Percentiles rank a stretch among this genome's conserved stretches.
phyloP scores from a whole-genome alignment of 2,329 filamentous ascomycete genomes.

The Orbilia quercus region DNA sequence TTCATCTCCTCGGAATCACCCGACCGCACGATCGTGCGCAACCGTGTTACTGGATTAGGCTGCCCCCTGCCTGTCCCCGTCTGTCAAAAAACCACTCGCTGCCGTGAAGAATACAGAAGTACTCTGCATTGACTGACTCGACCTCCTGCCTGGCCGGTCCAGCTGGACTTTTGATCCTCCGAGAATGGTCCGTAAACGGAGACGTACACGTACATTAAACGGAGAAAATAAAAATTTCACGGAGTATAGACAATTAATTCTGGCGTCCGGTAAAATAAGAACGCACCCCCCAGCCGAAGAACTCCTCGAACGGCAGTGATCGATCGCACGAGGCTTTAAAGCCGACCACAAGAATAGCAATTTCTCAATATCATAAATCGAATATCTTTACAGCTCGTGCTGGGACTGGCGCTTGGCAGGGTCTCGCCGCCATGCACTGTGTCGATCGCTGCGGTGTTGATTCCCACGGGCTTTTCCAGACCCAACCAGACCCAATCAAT shows the following conservation, averaged over 20 bases:
- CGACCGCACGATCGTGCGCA: conserved; percentile 6
- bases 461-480: conserved; percentile 16
- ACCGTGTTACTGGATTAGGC: too few species aligned
- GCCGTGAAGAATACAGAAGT: not conserved
- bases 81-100: not conserved
- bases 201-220: too few species aligned
- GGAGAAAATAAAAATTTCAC: too few species aligned
- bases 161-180: conserved; percentile 3
- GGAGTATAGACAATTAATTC: not conserved
- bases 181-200: conserved; percentile 16
- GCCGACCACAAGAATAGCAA: too few species aligned
- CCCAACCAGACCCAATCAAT: not conserved
- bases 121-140: conserved; percentile 2
- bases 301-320: not conserved
- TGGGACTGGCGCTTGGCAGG: too few species aligned
- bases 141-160: not conserved
- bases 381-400: too few species aligned
- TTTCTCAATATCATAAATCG: too few species aligned
- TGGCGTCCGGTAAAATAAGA: conserved; percentile 6
- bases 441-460: conserved; percentile 25
- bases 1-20: conserved; percentile 28
- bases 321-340: not conserved
- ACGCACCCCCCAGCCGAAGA: not conserved
- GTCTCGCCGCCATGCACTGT: conserved; percentile 39
- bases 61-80: not conserved